Evolutionary conservation across 768 basidiomycete genomes (phyloP), one percentile per base, ranked within the genome.

Genomic region (Leccinum ochraceum): DNA sequence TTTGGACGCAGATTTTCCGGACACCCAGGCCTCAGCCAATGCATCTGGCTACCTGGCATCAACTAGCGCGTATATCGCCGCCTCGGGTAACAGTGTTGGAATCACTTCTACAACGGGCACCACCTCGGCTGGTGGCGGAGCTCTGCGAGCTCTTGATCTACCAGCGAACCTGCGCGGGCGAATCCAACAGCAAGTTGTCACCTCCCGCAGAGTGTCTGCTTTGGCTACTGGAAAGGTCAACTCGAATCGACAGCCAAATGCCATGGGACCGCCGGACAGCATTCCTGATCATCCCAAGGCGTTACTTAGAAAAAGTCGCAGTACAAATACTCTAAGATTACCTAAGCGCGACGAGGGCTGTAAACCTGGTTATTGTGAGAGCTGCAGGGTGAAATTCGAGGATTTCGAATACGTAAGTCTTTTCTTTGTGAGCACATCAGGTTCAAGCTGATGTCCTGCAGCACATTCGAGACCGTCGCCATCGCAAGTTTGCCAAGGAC

Each of bases 341-440:
- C 86, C 90, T 8, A 87, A 85, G 69, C 86, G 92, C 42, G 91
- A 94, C 60, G 94, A 96, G 76, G 87, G 86, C 17, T 86, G 83
- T 63, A 98, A 97, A 68, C 90, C 95, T 5, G 97, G 97, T 5
- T 98, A 98, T 75, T 99, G 97, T 74, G 97, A 99, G 75, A 95
- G 94, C 71, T 99, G 97, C 74, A 84, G 96, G 42, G 69, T 81
- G 58, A 94, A 94, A 74, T 99, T 95, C 69, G 87, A 89, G 0
- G 89, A 96, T 74, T 96, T 98, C 67, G 83, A 84, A 62, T 75
- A 78, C 65, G 96, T 97, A 67, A 69, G 80, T 42, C 26, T 28
- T 60, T 24, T 54, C 4, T 20, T 57, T 26, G 44, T 22, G 28
- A 34, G 20, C 34, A 14, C 20, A 17, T 14, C 37, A 16, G 49